Evolutionary conservation across 257 asterid species (phyloP), one percentile per base, ranked within the genome.

Genomic region (Schizonepeta tenuifolia): DNA sequence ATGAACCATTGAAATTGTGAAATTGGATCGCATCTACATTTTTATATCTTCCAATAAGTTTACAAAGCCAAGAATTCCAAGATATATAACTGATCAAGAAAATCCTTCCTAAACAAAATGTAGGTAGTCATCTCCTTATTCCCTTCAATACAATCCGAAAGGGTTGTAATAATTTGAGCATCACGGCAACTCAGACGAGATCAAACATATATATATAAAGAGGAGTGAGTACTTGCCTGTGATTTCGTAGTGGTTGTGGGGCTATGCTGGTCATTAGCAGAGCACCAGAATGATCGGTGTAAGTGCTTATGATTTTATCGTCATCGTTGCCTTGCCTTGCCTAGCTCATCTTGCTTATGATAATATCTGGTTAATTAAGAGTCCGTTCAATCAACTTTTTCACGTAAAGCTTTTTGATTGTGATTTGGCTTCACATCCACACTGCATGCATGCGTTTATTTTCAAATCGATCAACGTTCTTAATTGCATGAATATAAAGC

Each of bases 251-350:
- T 56, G 57, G 78, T 77, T 60, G 47, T 55, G 7, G 84, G 83
- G 65, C 83, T 75, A 26, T 72, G 79, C 66, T 46, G 83, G 67
- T 77, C 65, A 72, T 67, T 67, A 8, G 61, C 65, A 70, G 64
- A 8, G 61, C 65, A 70, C 71, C 79, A 35, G 85, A 55, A 73
- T 74, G 83, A 71, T 67, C 56, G 20, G 73, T 53, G 63, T 80
- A 85, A 65, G 64, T 60, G 72, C 75, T 78, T 12, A 55, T 67
- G 64, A 75, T 53, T 75, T 86, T 82, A 54, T 65, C 82, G 44
- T 68, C 70, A 54, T 78, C 78, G 40, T 69, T 79, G 81, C 84
- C 80, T 43, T n/a, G n/a, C n/a, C n/a, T n/a, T n/a, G n/a, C n/a
- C n/a, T n/a, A 17, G 26, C 73, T 82, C 81, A 67, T 78, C 85